Evolutionary conservation across 2,329 filamentous ascomycete species (phyloP).

Genomic region (Fusarium nanum): DNA sequence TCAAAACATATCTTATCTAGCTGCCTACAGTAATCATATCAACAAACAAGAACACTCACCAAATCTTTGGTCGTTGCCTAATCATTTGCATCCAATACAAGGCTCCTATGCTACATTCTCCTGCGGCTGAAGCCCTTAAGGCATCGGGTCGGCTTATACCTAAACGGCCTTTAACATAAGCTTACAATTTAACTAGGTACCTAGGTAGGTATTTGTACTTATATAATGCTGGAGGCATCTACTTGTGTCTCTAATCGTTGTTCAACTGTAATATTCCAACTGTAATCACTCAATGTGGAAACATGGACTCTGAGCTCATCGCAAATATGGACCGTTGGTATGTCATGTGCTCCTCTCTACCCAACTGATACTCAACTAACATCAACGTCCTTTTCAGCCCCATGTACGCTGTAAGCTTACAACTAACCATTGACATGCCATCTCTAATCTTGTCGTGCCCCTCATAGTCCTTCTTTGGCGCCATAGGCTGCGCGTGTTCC

Average conservation of each 20-base stretch:
- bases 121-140: neutral
- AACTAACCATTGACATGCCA: too few relatives aligned
- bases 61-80: slow-evolving; percentile 17
- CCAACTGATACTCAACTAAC: slow-evolving; percentile 2
- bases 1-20: slow-evolving; percentile 45
- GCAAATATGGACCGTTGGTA: slow-evolving; percentile 55
- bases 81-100: neutral
- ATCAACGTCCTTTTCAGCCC: slow-evolving; percentile 49
- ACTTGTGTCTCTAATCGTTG: neutral
- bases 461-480: slow-evolving; percentile 56
- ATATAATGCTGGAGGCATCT: neutral
- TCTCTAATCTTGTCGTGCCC: neutral
- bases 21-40: slow-evolving; percentile 45
- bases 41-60: neutral
- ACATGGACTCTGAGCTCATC: slow-evolving; percentile 49
- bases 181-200: neutral
- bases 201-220: neutral
- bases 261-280: neutral
- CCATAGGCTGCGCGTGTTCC: slow-evolving; percentile 56
- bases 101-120: neutral
- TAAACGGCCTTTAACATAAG: neutral
- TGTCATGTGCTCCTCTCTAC: neutral
- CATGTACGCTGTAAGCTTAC: slow-evolving; percentile 56
- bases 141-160: neutral
- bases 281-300: neutral